Conservation (phyloP, 2,329 filamentous ascomycete species). For the Raffaelea albimanens region DNA sequence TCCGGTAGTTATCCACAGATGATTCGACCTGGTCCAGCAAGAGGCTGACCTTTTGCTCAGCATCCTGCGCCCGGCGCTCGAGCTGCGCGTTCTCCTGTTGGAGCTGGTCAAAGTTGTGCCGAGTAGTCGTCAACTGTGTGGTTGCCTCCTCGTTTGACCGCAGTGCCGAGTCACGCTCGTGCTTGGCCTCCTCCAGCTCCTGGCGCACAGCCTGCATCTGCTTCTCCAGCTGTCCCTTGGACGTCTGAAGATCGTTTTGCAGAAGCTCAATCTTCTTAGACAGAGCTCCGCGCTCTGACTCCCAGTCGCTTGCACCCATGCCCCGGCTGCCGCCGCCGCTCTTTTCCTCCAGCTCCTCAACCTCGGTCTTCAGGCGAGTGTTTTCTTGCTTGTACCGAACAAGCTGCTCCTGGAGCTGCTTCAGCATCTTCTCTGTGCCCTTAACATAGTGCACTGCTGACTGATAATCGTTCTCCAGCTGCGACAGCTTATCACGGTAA, state of each 20-base stretch:
- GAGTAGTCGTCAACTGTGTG: constrained; percentile 48
- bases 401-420: constrained; percentile 97
- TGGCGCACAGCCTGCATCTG: constrained; percentile 59
- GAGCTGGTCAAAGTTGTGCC: constrained; percentile 67
- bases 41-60: constrained; percentile 85
- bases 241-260: constrained; percentile 58
- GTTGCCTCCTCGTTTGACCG: constrained; percentile 43
- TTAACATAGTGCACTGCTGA: constrained; percentile 97
- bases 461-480: constrained; percentile 94
- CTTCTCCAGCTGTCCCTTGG: constrained; percentile 58
- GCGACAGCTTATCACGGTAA: constrained; percentile 86
- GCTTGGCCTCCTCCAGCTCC: constrained; percentile 57
- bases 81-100: constrained; percentile 73
- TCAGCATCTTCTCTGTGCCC: constrained; percentile 97
- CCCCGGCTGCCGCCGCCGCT: constrained; percentile 20
- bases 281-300: constrained; percentile 60
- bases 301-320: constrained; percentile 51
- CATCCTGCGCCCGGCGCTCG: constrained; percentile 77
- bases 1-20: constrained; percentile 89
- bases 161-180: constrained; percentile 60
- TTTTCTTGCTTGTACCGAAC: constrained; percentile 85
- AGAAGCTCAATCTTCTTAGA: constrained; percentile 59
- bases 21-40: constrained; percentile 90
- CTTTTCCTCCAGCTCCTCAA: constrained; percentile 57
- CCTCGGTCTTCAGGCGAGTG: constrained; percentile 67